Base-by-base conservation (phyloP, 2,329 filamentous ascomycete genomes). In the Penicillium brevicompactum region DNA sequence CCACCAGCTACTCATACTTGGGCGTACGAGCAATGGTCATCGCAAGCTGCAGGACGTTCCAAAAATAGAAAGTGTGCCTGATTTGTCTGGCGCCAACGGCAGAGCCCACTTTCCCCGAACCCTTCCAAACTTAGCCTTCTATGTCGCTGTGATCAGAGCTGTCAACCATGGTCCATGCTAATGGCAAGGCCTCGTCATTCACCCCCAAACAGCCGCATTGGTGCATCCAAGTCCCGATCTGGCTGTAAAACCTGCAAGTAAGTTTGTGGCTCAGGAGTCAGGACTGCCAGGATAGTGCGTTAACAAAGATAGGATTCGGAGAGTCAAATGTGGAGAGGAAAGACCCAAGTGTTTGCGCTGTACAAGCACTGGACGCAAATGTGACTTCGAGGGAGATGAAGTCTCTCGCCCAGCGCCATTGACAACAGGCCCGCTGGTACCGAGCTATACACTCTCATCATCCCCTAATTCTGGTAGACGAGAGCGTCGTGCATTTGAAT, bases 231-330 rank as follows among this genome's bases (percentile, higher is more conserved):
- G 10, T 41, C 38, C 10, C 38, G 38, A 9, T 41, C 18, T 21
- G 68, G 69, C 18, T 71, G 69, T 55, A 68, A 57, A 58, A 71
- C 70, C 7, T 72, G 70, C 70, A 72, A 71, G 67, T 71, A 56
- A 9, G 66, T 30, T 18, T 18, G 18, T 18, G 18, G 18, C 18
- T 16, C 32, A 22, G 16, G 18, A 30, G 5, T 13, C 37, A 47
- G n/a, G 7, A 44, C 24, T n/a, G 16, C 18, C 31, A 31, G 5
- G 11, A 22, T 27, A 5, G 32, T 7, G 37, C 48, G 44, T 44
- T 64, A 38, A 66, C 4, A 14, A 1, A 21, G 3, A 16, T 37
- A 73, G 70, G 58, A 67, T 64, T n/a, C 64, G 70, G 38, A 60
- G 61, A 50, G 61, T 73, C 44, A 73, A 73, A 47, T 74, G 71